A percentile compares a stretch with the other conserved stretches of the same genome.
Evolutionary conservation across 306 rosid species (phyloP).

Genomic region (Lagenaria siceraria): DNA sequence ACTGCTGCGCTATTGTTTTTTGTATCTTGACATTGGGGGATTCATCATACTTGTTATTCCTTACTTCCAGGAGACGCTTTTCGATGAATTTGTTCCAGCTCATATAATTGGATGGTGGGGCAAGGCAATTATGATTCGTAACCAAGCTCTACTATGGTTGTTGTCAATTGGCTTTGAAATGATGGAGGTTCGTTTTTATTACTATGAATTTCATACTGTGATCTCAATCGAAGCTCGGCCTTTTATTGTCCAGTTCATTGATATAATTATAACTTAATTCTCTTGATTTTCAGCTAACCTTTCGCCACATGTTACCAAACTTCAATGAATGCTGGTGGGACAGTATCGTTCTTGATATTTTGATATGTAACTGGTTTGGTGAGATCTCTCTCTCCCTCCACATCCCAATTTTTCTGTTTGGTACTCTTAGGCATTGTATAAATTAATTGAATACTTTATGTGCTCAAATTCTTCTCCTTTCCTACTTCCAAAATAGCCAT

Average conservation of each 20-base stretch:
- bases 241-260: slow-evolving; percentile 1
- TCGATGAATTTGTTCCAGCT: slow-evolving; percentile 93
- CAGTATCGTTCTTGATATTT: slow-evolving; percentile 88
- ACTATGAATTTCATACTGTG: background rate
- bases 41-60: background rate
- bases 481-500: background rate
- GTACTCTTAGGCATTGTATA: background rate
- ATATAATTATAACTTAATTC: slow-evolving; percentile 2
- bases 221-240: background rate
- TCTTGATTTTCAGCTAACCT: slow-evolving; percentile 56
- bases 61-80: slow-evolving; percentile 64
- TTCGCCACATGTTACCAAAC: slow-evolving; percentile 95
- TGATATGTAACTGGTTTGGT: slow-evolving; percentile 99
- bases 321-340: slow-evolving; percentile 99
- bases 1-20: slow-evolving; percentile 4
- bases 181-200: slow-evolving; percentile 65
- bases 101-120: slow-evolving; percentile 99
- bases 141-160: slow-evolving; percentile 96
- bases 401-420: background rate
- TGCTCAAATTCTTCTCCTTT: background rate
- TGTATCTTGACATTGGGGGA: background rate
- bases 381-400: slow-evolving; percentile 17
- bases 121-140: slow-evolving; percentile 94
- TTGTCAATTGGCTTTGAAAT: slow-evolving; percentile 83
- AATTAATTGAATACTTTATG: background rate